phyloP scores from a whole-genome alignment of 352 stramenopile genomes.

The Phytophthora chlamydospora region DNA sequence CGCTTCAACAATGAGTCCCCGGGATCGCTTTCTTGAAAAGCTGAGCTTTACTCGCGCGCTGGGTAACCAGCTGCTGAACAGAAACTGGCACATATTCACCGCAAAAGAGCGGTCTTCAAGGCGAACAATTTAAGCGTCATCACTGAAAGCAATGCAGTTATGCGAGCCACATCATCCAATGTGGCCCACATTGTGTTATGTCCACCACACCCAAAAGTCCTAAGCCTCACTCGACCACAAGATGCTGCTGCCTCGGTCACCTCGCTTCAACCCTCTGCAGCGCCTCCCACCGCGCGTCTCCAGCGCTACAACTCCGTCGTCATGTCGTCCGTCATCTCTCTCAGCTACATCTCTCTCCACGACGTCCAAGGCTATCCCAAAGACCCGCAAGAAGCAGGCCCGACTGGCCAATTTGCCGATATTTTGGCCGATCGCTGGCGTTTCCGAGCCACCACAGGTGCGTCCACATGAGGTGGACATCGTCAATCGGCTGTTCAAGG shows the following conservation, averaged over 20 bases:
- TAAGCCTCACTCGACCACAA: not conserved
- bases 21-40: no score
- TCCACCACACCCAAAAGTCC: not conserved
- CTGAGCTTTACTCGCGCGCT: no score
- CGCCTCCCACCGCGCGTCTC: not conserved
- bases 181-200: not conserved
- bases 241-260: constrained; percentile 2
- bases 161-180: no score
- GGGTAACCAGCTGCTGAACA: no score
- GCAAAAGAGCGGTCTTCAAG: no score
- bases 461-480: constrained; percentile 68
- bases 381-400: constrained; percentile 61
- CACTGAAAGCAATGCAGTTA: no score
- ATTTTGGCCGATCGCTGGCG: constrained; percentile 64
- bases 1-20: no score
- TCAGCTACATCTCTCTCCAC: not conserved
- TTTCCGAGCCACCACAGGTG: constrained; percentile 54
- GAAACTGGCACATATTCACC: no score
- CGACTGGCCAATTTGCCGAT: constrained; percentile 52
- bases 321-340: not conserved
- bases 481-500: constrained; percentile 67
- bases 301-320: not conserved
- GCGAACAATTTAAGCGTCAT: no score
- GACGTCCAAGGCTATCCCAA: constrained; percentile 7
- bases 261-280: not conserved